A percentile compares a stretch with the other conserved stretches of the same genome.
Conservation (phyloP, 1,284 basidiomycete species). For the Ustilago tritici region DNA sequence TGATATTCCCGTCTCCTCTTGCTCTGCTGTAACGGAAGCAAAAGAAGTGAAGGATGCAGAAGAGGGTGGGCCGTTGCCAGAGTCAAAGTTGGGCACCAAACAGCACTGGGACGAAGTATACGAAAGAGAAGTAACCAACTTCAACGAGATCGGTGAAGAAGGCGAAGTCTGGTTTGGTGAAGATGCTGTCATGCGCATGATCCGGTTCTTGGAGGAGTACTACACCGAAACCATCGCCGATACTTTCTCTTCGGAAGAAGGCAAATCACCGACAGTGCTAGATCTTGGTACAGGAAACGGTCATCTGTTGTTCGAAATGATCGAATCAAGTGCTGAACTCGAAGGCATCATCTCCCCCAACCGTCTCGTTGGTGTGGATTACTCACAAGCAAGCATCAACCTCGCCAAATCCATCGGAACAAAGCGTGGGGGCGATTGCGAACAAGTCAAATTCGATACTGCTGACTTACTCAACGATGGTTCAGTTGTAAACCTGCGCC, state of each 20-base stretch:
- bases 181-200: conserved; percentile 84
- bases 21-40: not conserved
- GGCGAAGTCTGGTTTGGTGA: conserved; percentile 92
- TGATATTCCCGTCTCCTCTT: conserved; percentile 17
- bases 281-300: conserved; percentile 85
- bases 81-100: conserved; percentile 79
- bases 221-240: conserved; percentile 28
- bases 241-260: conserved; percentile 6
- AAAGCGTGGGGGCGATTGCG: conserved; percentile 50
- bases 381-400: conserved; percentile 79
- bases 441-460: conserved; percentile 61
- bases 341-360: conserved; percentile 77
- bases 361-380: conserved; percentile 81
- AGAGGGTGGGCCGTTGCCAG: conserved; percentile 53
- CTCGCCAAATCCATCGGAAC: conserved; percentile 60
- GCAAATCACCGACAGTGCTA: conserved; percentile 36
- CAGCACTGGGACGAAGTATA: conserved; percentile 69
- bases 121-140: conserved; percentile 78
- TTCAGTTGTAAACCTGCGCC: conserved; percentile 17
- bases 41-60: not conserved
- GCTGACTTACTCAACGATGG: conserved; percentile 65
- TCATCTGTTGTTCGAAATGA: conserved; percentile 80
- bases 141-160: conserved; percentile 84
- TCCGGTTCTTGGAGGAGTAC: conserved; percentile 53
- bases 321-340: conserved; percentile 54